Base-by-base conservation (phyloP, 768 basidiomycete species). In the Mycena venus region DNA sequence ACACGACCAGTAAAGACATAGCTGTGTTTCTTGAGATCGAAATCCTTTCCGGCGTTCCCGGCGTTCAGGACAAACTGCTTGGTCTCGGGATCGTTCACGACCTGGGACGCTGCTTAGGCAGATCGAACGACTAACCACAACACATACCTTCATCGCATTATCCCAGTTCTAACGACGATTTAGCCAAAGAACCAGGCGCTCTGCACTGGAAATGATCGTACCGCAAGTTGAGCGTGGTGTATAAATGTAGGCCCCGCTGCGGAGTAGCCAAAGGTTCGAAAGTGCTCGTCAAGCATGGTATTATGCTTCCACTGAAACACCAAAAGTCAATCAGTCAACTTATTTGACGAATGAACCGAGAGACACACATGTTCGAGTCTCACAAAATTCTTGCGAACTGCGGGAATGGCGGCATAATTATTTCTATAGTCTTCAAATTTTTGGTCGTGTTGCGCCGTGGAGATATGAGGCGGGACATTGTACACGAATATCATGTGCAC, bases 221-320 rank as follows among this genome's bases (percentile, higher is more conserved):
- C 64, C 49, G 36, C 64, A 62, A 31, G 6, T 31, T 25, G 10
- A 19, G 64, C 64, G 15, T 53, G 49, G 12, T 36, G 64, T 2
- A 51, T 31, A 38, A 65, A 65, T 38, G 51, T 12, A 53, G 64
- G 49, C 36, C 27, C 61, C 17, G 61, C 17, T 31, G 31, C 17
- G 11, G 40, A 62, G 61, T 44, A 62, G 61, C 61, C 61, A 15
- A 62, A 62, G 32, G 59, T 23, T 6, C 59, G 59, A 61, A 61
- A 34, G 47, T 47, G 63, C 7, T 64, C 63, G 63, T 53, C 47
- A 5, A 65, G 32, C 4, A 34, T 29, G 34, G 25, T 4, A 25
- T 66, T 55, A 6, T n/a, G 25, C 0, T 38, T 32, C 64, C 64
- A 66, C 64, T 66, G 64, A 34, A 66, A 47, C 31, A 19, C 23